Percentiles rank a stretch among this genome's conserved stretches.
Conservation (phyloP, 148 eudicot species). For the Rhododendron simsii region DNA sequence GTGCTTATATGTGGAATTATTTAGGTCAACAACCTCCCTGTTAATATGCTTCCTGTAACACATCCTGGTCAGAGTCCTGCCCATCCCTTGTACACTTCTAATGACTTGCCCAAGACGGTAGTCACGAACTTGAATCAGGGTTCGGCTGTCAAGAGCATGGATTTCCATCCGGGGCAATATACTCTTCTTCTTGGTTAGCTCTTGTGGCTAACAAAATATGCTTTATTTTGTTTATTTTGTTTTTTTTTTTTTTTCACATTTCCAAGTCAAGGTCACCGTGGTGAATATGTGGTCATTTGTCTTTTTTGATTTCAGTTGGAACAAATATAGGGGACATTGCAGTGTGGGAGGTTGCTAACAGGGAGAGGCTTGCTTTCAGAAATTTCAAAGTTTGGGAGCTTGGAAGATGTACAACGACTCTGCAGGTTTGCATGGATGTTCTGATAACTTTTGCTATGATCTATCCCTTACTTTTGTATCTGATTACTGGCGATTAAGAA, state of each 20-base stretch:
- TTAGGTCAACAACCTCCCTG: constrained; percentile 41
- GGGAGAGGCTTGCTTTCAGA: constrained; percentile 34
- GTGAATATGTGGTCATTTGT: background rate
- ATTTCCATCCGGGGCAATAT: constrained; percentile 63
- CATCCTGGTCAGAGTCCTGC: constrained; percentile 36
- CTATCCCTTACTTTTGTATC: background rate
- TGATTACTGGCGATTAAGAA: background rate
- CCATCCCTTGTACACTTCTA: constrained; percentile 29
- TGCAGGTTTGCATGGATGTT: constrained; percentile 39
- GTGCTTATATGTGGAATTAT: background rate
- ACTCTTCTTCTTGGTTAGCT: constrained; percentile 57
- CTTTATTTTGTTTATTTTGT: background rate
- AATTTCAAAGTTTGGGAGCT: constrained; percentile 65
- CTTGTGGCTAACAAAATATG: background rate
- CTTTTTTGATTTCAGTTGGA: constrained; percentile 46
- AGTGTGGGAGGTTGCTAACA: constrained; percentile 53
- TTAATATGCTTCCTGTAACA: constrained; percentile 37
- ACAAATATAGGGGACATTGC: constrained; percentile 57
- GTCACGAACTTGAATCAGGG: constrained; percentile 50
- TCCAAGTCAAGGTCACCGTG: background rate
- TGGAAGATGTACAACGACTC: constrained; percentile 36
- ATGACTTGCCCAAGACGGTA: constrained; percentile 60
- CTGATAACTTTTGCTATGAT: background rate
- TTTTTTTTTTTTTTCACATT: background rate
- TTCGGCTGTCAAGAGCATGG: constrained; percentile 62